These are phyloP conservation scores for Ceratocystis albifundus DNA, from an alignment of 2,329 filamentous ascomycete genomes.

Conservation along the genomic window DNA sequence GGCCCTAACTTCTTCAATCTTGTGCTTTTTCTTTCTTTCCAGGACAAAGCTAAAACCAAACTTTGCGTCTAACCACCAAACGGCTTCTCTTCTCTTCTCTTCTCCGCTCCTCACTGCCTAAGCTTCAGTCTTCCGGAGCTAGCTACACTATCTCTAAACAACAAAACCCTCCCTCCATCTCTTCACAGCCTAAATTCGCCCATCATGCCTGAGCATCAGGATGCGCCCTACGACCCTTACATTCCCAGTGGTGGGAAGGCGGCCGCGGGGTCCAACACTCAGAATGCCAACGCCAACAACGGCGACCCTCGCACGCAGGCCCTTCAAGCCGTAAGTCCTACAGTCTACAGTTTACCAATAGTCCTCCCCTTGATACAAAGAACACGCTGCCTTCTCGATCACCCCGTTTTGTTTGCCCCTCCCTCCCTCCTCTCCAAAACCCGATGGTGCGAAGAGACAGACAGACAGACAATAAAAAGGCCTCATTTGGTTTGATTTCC, in stretches of 20 bases:
- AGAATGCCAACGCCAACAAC: conserved; percentile 35
- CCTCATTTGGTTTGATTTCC: neutral
- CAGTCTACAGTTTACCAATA: too few relatives aligned
- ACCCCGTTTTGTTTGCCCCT: neutral
- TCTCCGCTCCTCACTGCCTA: conserved; percentile 11
- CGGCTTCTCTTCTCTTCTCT: neutral
- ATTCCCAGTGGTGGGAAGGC: conserved; percentile 50
- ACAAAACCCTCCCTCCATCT: neutral
- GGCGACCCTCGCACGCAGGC: conserved; percentile 47
- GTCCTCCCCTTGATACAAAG: neutral
- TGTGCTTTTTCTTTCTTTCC: neutral
- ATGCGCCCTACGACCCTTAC: conserved; percentile 74
- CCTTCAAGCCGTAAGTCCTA: conserved; percentile 65
- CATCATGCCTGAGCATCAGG: conserved; percentile 41
- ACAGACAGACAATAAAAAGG: neutral
- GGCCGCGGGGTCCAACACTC: conserved; percentile 30
- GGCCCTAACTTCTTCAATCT: neutral
- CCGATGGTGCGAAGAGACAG: neutral
- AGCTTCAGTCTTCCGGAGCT: conserved; percentile 5
- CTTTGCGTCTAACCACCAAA: neutral
- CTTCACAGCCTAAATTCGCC: conserved; percentile 12
- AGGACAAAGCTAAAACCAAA: neutral
- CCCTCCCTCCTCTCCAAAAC: neutral
- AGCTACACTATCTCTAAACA: neutral
- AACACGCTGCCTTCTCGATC: neutral